Conservation (phyloP, 352 stramenopile genomes). For the Phytophthora podocarpi region DNA sequence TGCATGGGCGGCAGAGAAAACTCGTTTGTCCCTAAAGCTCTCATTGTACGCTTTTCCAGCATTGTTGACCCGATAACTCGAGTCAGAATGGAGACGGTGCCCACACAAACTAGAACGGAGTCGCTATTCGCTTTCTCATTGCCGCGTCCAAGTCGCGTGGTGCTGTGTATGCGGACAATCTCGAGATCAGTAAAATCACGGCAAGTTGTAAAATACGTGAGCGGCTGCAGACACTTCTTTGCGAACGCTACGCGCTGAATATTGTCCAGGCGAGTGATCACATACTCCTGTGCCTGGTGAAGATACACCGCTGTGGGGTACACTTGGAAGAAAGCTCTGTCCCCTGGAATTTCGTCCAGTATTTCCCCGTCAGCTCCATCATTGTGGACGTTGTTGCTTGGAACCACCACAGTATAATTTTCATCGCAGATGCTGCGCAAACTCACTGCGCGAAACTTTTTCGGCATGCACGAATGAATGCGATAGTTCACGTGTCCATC, state of each 20-base stretch:
- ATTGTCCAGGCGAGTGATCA: slow-evolving; percentile 89
- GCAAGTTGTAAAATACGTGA: slow-evolving; percentile 90
- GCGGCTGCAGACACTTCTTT: slow-evolving; percentile 53
- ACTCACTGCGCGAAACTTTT: slow-evolving; percentile 59
- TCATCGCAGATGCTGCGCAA: slow-evolving; percentile 74
- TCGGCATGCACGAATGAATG: slow-evolving; percentile 66
- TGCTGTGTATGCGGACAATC: slow-evolving; percentile 69
- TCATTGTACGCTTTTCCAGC: slow-evolving; percentile 82
- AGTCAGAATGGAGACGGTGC: slow-evolving; percentile 78
- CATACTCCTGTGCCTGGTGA: slow-evolving; percentile 90
- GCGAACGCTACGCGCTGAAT: slow-evolving; percentile 70
- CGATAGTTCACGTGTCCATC: slow-evolving; percentile 50
- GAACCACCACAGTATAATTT: slow-evolving; percentile 68
- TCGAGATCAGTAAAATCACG: slow-evolving; percentile 91
- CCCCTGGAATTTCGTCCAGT: slow-evolving; percentile 89
- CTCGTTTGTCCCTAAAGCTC: slow-evolving; percentile 83
- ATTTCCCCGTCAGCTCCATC: slow-evolving; percentile 36
- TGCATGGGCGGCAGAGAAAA: slow-evolving; percentile 97
- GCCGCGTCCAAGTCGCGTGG: slow-evolving; percentile 5
- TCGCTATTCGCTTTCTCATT: slow-evolving; percentile 10
- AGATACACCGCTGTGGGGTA: slow-evolving; percentile 93
- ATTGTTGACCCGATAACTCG: slow-evolving; percentile 87
- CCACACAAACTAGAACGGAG: slow-evolving; percentile 52
- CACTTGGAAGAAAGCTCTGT: slow-evolving; percentile 91
- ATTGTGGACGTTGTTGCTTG: slow-evolving; percentile 47